phyloP scores from a whole-genome alignment of 768 basidiomycete genomes.

The Cyathus striatus region DNA sequence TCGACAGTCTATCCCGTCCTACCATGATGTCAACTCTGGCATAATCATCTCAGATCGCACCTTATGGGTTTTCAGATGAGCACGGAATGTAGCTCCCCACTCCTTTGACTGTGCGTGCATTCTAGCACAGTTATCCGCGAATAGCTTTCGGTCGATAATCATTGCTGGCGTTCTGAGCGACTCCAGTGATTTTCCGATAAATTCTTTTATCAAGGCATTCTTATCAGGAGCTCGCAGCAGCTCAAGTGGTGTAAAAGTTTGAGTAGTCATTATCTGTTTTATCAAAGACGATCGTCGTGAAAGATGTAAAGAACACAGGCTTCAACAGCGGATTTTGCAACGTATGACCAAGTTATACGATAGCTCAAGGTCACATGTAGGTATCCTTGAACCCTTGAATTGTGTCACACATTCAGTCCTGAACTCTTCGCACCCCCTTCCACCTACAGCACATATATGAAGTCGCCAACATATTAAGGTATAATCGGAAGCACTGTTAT shows the following conservation, averaged over 20 bases:
- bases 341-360: no score
- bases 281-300: no score
- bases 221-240: slow-evolving; percentile 32
- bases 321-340: no score
- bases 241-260: slow-evolving; percentile 17
- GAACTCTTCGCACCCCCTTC: no score
- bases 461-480: no score
- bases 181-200: slow-evolving; percentile 51
- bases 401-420: no score
- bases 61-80: slow-evolving; percentile 85
- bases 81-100: slow-evolving; percentile 71
- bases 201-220: slow-evolving; percentile 44
- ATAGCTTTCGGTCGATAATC: slow-evolving; percentile 68
- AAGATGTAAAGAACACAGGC: no score
- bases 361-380: no score
- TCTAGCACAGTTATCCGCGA: slow-evolving; percentile 65
- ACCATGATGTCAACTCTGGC: neutral
- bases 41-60: slow-evolving; percentile 23
- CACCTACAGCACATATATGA: no score
- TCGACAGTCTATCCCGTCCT: slow-evolving; percentile 53
- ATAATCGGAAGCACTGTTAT: no score
- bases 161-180: slow-evolving; percentile 71
- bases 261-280: no score
- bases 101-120: slow-evolving; percentile 66
- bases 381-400: no score